Evolutionary conservation across 1,284 basidiomycete species (phyloP).

Genomic region (Apiotrichum gamsii): DNA sequence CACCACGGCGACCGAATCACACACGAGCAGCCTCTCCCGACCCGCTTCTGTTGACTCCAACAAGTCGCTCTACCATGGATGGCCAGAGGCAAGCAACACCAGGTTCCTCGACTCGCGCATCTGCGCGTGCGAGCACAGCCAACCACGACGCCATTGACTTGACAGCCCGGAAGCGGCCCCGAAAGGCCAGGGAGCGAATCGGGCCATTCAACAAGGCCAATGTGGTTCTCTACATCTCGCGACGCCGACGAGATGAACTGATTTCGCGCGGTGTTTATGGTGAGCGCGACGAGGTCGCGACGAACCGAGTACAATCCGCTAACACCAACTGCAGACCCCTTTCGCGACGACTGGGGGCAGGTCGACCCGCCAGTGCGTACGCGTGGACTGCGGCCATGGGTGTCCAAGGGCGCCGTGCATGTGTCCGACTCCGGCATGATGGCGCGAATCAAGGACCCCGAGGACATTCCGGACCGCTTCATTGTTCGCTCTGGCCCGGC

Average conservation of each 20-base stretch:
- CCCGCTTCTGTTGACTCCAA: too few relatives aligned
- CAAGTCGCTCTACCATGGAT: too few relatives aligned
- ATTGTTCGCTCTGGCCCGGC: constrained; percentile 20
- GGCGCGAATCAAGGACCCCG: constrained; percentile 14
- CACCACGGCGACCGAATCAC: too few relatives aligned
- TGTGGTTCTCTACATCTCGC: constrained; percentile 5
- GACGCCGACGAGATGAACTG: constrained; percentile 4
- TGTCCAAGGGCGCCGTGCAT: not conserved
- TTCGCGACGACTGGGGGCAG: constrained; percentile 7
- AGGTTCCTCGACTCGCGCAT: too few relatives aligned
- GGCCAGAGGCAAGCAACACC: too few relatives aligned
- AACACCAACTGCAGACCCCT: constrained; percentile 8
- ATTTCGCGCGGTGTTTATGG: constrained; percentile 12
- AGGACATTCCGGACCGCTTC: constrained; percentile 27
- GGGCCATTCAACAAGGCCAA: not conserved
- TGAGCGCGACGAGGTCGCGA: not conserved
- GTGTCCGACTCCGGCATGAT: constrained; percentile 4
- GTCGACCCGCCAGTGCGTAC: not conserved
- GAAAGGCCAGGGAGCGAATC: too few relatives aligned
- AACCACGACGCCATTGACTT: too few relatives aligned
- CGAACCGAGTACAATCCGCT: too few relatives aligned
- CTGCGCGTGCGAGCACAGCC: too few relatives aligned
- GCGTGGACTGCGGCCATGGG: too few relatives aligned
- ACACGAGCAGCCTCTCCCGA: too few relatives aligned
- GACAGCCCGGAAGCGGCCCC: too few relatives aligned